Base-by-base conservation (phyloP, 1,284 basidiomycete genomes). In the Cystobasidiaceae sp. region DNA sequence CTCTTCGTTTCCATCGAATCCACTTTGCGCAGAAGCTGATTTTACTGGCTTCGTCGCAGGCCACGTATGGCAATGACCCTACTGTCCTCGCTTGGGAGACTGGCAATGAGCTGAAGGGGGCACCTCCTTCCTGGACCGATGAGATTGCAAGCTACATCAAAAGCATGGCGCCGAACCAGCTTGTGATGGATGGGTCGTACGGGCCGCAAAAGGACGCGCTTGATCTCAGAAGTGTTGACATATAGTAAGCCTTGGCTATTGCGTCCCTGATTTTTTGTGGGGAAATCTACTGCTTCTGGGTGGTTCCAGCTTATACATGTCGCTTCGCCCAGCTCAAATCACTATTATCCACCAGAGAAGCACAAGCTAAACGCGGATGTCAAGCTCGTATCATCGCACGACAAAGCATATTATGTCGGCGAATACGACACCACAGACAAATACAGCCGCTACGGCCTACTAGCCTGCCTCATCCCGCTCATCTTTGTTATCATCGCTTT, bases 21-120 rank as follows among this genome's bases (percentile, higher is more conserved):
- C 17, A 15, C 59, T 58, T n/a, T 66, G 59, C 33, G 19, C 28
- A 11, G 23, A 7, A 4, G 21, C 21, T 4, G 17, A 3, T 8
- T 19, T 50, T 50, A 2, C n/a, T 23, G 25, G 4, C 11, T 30
- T 7, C 15, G 27, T 25, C 13, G 4, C 33, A 70, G 71, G 58
- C 71, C 27, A 62, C 68, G 17, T 57, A 68, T 43, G 68, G 66
- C 17, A 30, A 66, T 3, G 70, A 69, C 37, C 67, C 70, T 1
- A 70, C 72, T 28, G 44, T 72, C 13, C 45, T 71, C 51, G 75
- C 71, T 1, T 77, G 77, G 71, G 78, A 79, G 50, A 75, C 76
- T 0, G 78, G 78, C 5, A 78, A 79, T 66, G 77, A 79, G 50
- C 73, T 78, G 11, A 69, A 74, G 7, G 72, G 63, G 62, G 71